Evolutionary conservation across 2,329 filamentous ascomycete species (phyloP), one percentile per base, ranked within the genome.

Genomic region (Tympanopsis confertula): DNA sequence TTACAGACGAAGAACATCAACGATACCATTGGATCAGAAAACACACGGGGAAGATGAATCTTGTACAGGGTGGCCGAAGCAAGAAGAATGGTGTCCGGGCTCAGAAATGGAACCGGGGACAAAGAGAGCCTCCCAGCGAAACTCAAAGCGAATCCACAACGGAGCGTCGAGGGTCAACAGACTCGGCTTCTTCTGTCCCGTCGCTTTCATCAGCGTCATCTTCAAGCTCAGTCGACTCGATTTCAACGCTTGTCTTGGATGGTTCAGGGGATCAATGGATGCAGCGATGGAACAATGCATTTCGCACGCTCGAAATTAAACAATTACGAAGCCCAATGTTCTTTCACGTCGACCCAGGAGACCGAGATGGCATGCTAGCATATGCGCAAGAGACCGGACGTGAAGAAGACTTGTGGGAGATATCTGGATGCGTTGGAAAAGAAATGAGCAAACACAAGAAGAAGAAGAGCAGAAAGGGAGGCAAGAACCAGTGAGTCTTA

Each of bases 1-100:
- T 89, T 57, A 88, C 84, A 0, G 83, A 89, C 50, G 82, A 85
- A 46, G 85, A 89, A 50, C 83, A 89, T 49, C 75, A 80, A 30
- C 69, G 84, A n/a, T 89, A 84, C 52, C 76, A 84, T 54, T 87
- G 82, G 79, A 78, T 86, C 40, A 69, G 68, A 40, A 79, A 77
- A 39, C 72, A 85, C 50, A 68, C 69, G 19, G 66, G 66, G 19
- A 70, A 72, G 20, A 72, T 77, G 55, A 65, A 66, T 5, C 62
- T 80, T 7, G 30, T 33, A 15, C 30, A 33, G 30, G 30, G 10
- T 7, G 50, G 49, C 2, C 48, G 48, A 3, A 42, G 45, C 26
- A 56, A 54, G 40, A 45, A 47, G 5, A 50, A 53, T 3, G 45
- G 46, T 3, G 50, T 54, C 2, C 51, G 42, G 28, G 52, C 53